Conservation (phyloP, 1,284 basidiomycete species). For the Sutorius eximius region DNA sequence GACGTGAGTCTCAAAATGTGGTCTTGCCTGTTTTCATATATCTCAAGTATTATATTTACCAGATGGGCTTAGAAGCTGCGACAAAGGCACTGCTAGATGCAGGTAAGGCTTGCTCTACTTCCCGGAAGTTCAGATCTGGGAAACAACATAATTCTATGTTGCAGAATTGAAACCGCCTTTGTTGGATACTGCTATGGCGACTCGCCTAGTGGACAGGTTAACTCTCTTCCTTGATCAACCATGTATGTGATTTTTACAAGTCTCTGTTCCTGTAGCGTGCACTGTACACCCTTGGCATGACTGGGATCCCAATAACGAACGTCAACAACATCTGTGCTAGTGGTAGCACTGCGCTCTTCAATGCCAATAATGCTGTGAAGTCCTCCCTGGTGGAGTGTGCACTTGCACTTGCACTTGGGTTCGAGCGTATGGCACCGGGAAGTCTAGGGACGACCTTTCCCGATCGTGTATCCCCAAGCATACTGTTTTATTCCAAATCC, state of each 20-base stretch:
- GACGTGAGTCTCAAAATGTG: conserved; percentile 12
- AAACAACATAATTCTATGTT: neutral
- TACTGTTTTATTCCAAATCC: conserved; percentile 45
- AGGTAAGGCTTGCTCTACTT: conserved; percentile 9
- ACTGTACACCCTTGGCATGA: conserved; percentile 85
- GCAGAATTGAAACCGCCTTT: conserved; percentile 69
- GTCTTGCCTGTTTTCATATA: neutral
- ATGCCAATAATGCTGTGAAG: conserved; percentile 68
- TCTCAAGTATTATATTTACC: neutral
- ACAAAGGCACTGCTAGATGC: conserved; percentile 25
- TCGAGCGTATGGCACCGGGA: conserved; percentile 83
- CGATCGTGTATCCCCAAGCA: conserved; percentile 64
- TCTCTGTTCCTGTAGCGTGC: conserved; percentile 41
- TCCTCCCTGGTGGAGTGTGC: conserved; percentile 73
- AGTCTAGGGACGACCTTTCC: conserved; percentile 72
- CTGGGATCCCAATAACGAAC: conserved; percentile 83
- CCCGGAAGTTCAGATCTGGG: no score
- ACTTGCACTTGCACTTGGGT: conserved; percentile 83
- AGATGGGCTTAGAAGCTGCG: conserved; percentile 22
- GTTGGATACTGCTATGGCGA: conserved; percentile 84
- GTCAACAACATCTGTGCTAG: conserved; percentile 87
- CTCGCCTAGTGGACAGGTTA: conserved; percentile 75
- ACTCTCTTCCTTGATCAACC: conserved; percentile 38
- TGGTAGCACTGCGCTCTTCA: conserved; percentile 71
- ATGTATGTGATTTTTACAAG: neutral